Percentiles rank a stretch among this genome's conserved stretches.
phyloP scores from a whole-genome alignment of 352 stramenopile genomes.

The Phytophthora brassicae region DNA sequence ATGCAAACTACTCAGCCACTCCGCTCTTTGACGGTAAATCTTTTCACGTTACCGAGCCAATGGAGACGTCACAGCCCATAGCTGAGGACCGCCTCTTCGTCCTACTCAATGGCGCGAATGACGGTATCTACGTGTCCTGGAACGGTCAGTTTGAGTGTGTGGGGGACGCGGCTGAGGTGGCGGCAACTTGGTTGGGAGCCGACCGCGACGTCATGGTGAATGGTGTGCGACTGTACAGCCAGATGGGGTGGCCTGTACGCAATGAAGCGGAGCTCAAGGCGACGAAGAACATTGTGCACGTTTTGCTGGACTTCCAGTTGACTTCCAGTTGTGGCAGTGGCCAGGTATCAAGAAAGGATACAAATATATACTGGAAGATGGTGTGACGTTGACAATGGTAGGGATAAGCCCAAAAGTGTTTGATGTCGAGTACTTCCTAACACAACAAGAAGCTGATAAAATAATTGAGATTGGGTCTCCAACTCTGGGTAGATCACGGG shows the following conservation, averaged over 20 bases:
- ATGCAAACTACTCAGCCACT: conserved; percentile 33
- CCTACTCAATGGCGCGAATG: conserved; percentile 80
- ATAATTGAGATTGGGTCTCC: conserved; percentile 56
- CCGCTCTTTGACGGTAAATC: conserved; percentile 39
- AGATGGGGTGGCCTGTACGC: conserved; percentile 60
- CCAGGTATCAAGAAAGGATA: conserved; percentile 72
- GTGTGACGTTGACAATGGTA: conserved; percentile 67
- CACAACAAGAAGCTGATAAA: conserved; percentile 49
- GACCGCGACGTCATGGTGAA: conserved; percentile 66
- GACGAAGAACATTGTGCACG: conserved; percentile 64
- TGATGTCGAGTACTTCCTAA: conserved; percentile 72
- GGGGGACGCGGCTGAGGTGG: conserved; percentile 38
- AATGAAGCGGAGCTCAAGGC: conserved; percentile 44
- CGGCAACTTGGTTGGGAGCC: conserved; percentile 60
- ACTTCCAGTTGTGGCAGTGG: conserved; percentile 85
- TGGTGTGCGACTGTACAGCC: conserved; percentile 67
- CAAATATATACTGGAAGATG: conserved; percentile 66
- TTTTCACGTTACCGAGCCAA: conserved; percentile 46
- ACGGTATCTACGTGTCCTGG: conserved; percentile 73
- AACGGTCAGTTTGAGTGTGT: conserved; percentile 72
- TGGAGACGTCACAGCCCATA: conserved; percentile 32
- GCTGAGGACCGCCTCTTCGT: conserved; percentile 65
- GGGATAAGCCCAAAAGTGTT: conserved; percentile 70
- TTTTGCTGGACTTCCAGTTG: conserved; percentile 82
- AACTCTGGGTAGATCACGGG: conserved; percentile 58